These are phyloP conservation scores for Fusarium tanahbumbuense DNA, from an alignment of 2,329 filamentous ascomycete species.

Conservation along the genomic window DNA sequence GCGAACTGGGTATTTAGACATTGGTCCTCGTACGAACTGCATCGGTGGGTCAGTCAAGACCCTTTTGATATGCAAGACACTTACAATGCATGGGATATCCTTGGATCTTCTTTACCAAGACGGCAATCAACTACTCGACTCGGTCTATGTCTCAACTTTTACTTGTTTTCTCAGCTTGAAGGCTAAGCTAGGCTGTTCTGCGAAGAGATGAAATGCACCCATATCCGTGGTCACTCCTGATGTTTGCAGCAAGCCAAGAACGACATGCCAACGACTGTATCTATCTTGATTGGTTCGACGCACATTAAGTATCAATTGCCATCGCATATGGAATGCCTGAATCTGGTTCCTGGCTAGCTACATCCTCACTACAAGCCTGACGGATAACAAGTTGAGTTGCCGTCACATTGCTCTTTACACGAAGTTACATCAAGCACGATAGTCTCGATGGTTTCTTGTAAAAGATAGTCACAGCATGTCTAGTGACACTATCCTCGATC, in stretches of 20 bases:
- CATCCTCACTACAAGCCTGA: neutral
- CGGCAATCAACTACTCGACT: neutral
- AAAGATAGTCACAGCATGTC: neutral
- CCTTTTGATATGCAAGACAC: constrained; percentile 37
- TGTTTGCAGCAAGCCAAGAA: constrained; percentile 3
- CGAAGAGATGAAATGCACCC: constrained; percentile 3
- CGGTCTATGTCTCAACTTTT: neutral
- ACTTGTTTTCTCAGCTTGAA: constrained; percentile 1
- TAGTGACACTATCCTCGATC: constrained; percentile 5
- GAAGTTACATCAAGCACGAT: neutral
- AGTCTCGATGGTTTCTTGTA: neutral
- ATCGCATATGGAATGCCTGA: neutral
- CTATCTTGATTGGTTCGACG: neutral
- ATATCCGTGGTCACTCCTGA: neutral
- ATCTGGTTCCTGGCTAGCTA: neutral
- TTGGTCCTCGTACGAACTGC: neutral
- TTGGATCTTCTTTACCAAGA: constrained; percentile 3
- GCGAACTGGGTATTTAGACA: neutral
- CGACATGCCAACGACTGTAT: neutral
- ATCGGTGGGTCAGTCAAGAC: neutral
- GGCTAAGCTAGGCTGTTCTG: constrained; percentile 8
- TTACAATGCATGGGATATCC: constrained; percentile 23
- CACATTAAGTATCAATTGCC: neutral
- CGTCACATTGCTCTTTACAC: neutral
- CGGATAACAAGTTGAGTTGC: neutral